These are phyloP conservation scores for Helichrysum umbraculigerum DNA, from an alignment of 129 eudicot species.

Conservation along the genomic window DNA sequence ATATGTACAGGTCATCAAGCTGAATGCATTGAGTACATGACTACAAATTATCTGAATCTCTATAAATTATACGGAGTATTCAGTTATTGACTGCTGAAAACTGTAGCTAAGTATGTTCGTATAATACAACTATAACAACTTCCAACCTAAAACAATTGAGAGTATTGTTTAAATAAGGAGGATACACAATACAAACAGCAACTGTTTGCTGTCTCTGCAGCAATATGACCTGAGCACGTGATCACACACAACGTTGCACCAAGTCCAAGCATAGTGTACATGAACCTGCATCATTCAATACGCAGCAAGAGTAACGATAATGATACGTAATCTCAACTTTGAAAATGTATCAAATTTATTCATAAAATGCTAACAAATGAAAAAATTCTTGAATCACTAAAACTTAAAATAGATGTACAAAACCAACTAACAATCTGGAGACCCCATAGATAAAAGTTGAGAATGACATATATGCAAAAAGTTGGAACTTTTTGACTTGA, in stretches of 20 bases:
- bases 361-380: background rate
- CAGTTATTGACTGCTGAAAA: background rate
- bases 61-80: background rate
- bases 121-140: background rate
- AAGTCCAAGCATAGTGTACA: conserved; percentile 69
- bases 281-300: conserved; percentile 58
- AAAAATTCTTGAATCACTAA: conserved; percentile 7
- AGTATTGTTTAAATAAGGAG: conserved; percentile 20
- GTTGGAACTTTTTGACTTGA: background rate
- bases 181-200: conserved; percentile 88
- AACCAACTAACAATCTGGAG: conserved; percentile 25
- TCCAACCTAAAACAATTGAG: background rate
- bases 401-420: background rate
- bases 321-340: background rate
- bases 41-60: background rate
- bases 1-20: background rate
- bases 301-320: background rate
- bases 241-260: conserved; percentile 68
- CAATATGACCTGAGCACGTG: conserved; percentile 86
- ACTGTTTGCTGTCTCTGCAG: conserved; percentile 87
- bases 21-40: background rate
- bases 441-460: conserved; percentile 20
- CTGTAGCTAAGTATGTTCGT: background rate
- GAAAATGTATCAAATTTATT: background rate
- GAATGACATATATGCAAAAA: conserved; percentile 15